Percentiles rank a stretch among this genome's conserved stretches.
Conservation (phyloP, 2,329 filamentous ascomycete genomes). For the Corniculantispora saksenae region DNA sequence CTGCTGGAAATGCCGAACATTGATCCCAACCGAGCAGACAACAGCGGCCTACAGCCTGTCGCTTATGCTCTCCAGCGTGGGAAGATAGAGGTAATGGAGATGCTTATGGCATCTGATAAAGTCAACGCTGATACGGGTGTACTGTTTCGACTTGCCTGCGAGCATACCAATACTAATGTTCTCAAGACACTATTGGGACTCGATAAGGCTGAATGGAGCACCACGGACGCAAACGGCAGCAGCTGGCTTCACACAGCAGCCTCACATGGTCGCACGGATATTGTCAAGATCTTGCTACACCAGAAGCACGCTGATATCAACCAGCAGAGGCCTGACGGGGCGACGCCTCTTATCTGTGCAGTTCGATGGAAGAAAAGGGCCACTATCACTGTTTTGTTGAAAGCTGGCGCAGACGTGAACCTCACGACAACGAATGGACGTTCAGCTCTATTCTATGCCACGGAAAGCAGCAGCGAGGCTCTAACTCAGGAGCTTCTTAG, state of each 20-base stretch:
- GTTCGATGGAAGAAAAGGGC: not conserved
- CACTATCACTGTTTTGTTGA: not conserved
- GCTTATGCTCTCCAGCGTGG: not conserved
- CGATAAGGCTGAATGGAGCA: not conserved
- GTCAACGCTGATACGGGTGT: not conserved
- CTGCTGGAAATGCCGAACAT: not conserved
- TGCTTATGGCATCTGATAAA: not conserved
- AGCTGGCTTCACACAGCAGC: slow-evolving; percentile 10
- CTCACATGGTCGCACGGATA: not conserved
- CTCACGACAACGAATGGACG: not conserved
- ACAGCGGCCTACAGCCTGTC: not conserved
- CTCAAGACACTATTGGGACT: not conserved
- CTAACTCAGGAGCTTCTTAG: not conserved
- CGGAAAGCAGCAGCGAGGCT: not conserved
- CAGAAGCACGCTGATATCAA: not conserved
- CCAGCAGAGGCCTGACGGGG: not conserved
- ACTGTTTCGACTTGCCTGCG: not conserved
- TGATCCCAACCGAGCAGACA: not conserved
- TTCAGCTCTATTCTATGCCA: not conserved
- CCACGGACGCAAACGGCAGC: not conserved
- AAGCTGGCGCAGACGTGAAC: slow-evolving; percentile 5
- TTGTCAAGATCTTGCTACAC: not conserved
- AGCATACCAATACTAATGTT: not conserved
- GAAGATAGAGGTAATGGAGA: not conserved
- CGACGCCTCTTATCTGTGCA: not conserved